These are phyloP conservation scores for Mycena crocata DNA, from an alignment of 768 basidiomycete genomes.

Conservation along the genomic window DNA sequence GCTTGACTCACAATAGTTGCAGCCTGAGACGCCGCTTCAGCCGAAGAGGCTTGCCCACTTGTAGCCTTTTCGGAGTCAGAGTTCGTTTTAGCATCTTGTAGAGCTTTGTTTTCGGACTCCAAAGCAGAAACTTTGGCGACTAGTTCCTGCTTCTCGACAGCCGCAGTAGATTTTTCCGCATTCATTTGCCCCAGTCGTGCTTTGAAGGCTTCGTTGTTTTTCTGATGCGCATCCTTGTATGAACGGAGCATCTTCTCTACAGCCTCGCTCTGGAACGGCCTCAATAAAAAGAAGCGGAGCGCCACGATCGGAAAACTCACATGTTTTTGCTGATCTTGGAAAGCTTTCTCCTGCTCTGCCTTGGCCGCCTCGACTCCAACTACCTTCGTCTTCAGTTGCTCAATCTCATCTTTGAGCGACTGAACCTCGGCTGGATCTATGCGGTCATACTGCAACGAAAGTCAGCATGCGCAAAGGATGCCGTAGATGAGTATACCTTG, in stretches of 20 bases:
- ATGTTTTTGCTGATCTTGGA: slow-evolving; percentile 42
- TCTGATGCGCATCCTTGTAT: slow-evolving; percentile 40
- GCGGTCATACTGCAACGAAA: slow-evolving; percentile 75
- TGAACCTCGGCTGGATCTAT: slow-evolving; percentile 90
- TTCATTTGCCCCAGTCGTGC: slow-evolving; percentile 50
- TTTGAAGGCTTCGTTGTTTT: slow-evolving; percentile 38
- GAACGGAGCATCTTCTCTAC: slow-evolving; percentile 58
- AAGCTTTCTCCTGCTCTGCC: slow-evolving; percentile 43
- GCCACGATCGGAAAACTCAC: slow-evolving; percentile 37
- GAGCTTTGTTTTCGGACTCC: slow-evolving; percentile 49
- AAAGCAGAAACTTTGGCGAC: slow-evolving; percentile 52
- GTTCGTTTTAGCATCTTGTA: slow-evolving; percentile 40
- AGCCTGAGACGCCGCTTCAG: slow-evolving; percentile 46
- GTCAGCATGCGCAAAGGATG: slow-evolving; percentile 8
- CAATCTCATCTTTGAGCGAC: slow-evolving; percentile 79
- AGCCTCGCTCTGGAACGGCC: slow-evolving; percentile 48
- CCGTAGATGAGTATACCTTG: slow-evolving; percentile 62
- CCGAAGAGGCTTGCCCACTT: slow-evolving; percentile 33
- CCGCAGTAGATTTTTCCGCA: slow-evolving; percentile 47
- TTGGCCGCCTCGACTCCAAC: slow-evolving; percentile 26
- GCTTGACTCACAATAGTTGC: slow-evolving; percentile 50
- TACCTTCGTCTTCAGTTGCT: slow-evolving; percentile 54
- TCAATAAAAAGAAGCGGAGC: background rate
- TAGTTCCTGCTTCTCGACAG: slow-evolving; percentile 52
- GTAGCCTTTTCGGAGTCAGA: slow-evolving; percentile 36